phyloP scores from a whole-genome alignment of 2,329 filamentous ascomycete species.

The Setomelanomma holmii region DNA sequence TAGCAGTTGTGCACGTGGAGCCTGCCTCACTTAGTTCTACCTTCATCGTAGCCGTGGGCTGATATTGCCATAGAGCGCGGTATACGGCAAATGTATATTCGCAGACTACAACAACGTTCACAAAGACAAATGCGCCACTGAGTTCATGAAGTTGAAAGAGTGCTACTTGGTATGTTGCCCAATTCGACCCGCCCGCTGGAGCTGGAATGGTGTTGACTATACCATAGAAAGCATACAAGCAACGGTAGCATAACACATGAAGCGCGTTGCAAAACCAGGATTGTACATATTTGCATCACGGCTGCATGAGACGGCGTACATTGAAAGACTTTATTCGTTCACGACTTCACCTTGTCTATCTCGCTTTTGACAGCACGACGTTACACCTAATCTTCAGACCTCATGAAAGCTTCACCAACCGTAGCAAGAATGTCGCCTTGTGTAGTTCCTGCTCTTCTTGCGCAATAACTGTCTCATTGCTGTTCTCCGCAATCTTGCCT shows the following conservation, averaged over 20 bases:
- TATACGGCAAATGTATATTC: constrained; percentile 91
- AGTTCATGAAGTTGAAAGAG: constrained; percentile 85
- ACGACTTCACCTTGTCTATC: constrained; percentile 1
- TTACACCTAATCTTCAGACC: not conserved
- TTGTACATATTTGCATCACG: no score
- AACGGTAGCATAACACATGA: constrained; percentile 34
- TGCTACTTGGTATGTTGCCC: constrained; percentile 77
- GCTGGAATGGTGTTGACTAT: not conserved
- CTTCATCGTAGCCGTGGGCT: no score
- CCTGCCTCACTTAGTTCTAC: no score
- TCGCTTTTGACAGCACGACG: not conserved
- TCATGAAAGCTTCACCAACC: constrained; percentile 73
- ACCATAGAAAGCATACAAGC: constrained; percentile 38
- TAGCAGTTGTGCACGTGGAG: no score
- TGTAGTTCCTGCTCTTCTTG: constrained; percentile 88
- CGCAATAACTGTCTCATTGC: constrained; percentile 67
- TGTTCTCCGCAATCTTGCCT: constrained; percentile 62
- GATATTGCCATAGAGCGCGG: constrained; percentile 74
- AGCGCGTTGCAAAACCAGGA: no score
- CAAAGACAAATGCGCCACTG: constrained; percentile 86
- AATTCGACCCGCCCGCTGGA: not conserved
- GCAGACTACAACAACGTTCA: constrained; percentile 88
- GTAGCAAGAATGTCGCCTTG: constrained; percentile 79
- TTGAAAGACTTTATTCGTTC: not conserved
- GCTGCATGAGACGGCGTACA: constrained; percentile 1